Evolutionary conservation across 768 basidiomycete genomes (phyloP).

Genomic region (Lactifluus echinatus): DNA sequence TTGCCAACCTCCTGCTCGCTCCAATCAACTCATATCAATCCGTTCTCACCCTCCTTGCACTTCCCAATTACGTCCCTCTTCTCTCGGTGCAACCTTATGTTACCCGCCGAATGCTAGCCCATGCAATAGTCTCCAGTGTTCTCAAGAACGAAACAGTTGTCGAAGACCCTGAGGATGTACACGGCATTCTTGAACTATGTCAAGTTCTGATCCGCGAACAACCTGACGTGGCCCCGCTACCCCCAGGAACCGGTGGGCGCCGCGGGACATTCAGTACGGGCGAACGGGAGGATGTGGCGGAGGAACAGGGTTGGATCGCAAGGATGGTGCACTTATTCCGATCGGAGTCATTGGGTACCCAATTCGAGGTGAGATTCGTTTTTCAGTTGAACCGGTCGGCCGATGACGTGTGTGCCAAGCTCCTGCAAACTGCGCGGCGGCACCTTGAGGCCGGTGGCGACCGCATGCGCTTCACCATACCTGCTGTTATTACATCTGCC

Average conservation of each 20-base stretch:
- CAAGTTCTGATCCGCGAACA: constrained; percentile 88
- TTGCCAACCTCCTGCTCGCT: constrained; percentile 85
- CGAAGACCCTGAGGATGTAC: constrained; percentile 88
- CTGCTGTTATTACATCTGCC: constrained; percentile 86
- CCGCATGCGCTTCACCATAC: constrained; percentile 94
- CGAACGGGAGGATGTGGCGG: constrained; percentile 88
- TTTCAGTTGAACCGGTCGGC: not conserved
- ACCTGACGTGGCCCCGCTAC: constrained; percentile 40
- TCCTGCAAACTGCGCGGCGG: constrained; percentile 82
- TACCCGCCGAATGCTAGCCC: constrained; percentile 86
- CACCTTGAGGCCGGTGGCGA: constrained; percentile 91
- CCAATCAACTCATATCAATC: constrained; percentile 97
- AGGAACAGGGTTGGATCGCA: constrained; percentile 99
- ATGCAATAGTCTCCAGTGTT: constrained; percentile 88
- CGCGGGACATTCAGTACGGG: constrained; percentile 46
- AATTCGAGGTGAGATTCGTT: constrained; percentile 65
- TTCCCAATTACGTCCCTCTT: constrained; percentile 81
- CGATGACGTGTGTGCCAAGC: constrained; percentile 33
- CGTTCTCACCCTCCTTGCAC: constrained; percentile 92
- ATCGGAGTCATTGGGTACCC: constrained; percentile 75
- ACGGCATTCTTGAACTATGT: constrained; percentile 87
- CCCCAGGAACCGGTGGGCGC: constrained; percentile 37
- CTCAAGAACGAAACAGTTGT: constrained; percentile 96
- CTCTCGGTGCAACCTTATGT: constrained; percentile 81
- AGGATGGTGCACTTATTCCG: constrained; percentile 96